These are phyloP conservation scores for Saturnispora gosingensis DNA, from an alignment of 805 yeast genomes.

Conservation along the genomic window DNA sequence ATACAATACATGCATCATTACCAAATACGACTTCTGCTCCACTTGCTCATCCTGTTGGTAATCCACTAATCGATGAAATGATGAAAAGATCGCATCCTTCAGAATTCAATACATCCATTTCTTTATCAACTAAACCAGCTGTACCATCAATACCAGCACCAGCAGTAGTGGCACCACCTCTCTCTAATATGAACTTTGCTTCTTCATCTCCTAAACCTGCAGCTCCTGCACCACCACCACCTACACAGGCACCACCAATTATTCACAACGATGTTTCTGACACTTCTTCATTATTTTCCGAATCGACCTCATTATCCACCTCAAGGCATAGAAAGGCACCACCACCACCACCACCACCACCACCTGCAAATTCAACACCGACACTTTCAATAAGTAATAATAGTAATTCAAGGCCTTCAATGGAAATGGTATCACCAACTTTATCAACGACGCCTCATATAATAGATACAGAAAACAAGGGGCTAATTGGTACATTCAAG, in stretches of 20 bases:
- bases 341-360: slow-evolving; percentile 26
- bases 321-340: slow-evolving; percentile 15
- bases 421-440: slow-evolving; percentile 1
- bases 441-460: slow-evolving; percentile 3
- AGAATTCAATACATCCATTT: slow-evolving; percentile 1
- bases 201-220: no score
- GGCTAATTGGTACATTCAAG: slow-evolving; percentile 6
- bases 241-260: neutral
- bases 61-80: slow-evolving; percentile 11
- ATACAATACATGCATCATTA: slow-evolving; percentile 10
- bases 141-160: slow-evolving; percentile 3
- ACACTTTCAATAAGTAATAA: slow-evolving; percentile 13
- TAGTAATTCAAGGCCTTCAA: slow-evolving; percentile 5
- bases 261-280: neutral
- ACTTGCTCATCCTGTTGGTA: slow-evolving; percentile 6
- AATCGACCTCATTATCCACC: slow-evolving; percentile 6
- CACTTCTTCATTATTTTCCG: neutral
- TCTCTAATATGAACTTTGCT: slow-evolving; percentile 33
- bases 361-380: slow-evolving; percentile 14
- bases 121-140: slow-evolving; percentile 4
- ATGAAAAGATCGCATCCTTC: slow-evolving; percentile 14
- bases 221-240: slow-evolving; percentile 29
- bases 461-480: neutral
- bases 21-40: slow-evolving; percentile 16
- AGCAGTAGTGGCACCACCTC: slow-evolving; percentile 1